Percentiles rank a stretch among this genome's conserved stretches.
phyloP scores from a whole-genome alignment of 768 basidiomycete species.

The Russula foetens region DNA sequence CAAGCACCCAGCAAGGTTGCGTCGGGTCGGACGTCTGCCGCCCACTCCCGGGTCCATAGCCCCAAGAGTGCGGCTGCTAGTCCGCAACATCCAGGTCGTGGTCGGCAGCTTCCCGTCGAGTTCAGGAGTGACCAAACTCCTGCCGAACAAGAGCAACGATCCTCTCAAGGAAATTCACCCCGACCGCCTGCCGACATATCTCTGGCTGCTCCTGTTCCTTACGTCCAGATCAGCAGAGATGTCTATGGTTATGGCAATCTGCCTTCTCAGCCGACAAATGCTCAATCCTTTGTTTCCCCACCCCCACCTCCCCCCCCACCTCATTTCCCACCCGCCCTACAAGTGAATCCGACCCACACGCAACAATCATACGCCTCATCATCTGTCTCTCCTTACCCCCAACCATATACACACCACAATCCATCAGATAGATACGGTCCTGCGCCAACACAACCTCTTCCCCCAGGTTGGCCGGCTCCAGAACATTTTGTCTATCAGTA shows the following conservation, averaged over 20 bases:
- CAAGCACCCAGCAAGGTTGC: conserved; percentile 34
- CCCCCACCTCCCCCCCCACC: conserved; percentile 6
- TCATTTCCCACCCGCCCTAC: conserved; percentile 12
- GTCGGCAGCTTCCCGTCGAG: conserved; percentile 14
- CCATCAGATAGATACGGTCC: conserved; percentile 14
- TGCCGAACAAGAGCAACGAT: conserved; percentile 1
- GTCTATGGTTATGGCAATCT: conserved; percentile 13
- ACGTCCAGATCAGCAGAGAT: conserved; percentile 13
- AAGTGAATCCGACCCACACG: conserved; percentile 14
- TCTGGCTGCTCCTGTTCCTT: conserved; percentile 16
- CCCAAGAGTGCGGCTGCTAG: conserved; percentile 43
- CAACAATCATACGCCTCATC: conserved; percentile 18
- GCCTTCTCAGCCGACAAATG: not conserved
- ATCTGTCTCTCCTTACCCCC: conserved; percentile 19
- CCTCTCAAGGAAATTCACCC: conserved; percentile 14
- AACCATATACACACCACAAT: conserved; percentile 17
- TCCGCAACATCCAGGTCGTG: conserved; percentile 27
- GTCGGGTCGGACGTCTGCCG: conserved; percentile 29
- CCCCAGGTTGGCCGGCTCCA: conserved; percentile 18
- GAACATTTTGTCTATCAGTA: conserved; percentile 28
- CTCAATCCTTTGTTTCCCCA: conserved; percentile 2
- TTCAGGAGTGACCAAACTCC: not conserved
- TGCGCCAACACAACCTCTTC: conserved; percentile 11
- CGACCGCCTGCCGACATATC: conserved; percentile 8
- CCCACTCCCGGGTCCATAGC: conserved; percentile 40